These are phyloP conservation scores for Cornus controversa DNA, from an alignment of 148 eudicot genomes.

Conservation along the genomic window DNA sequence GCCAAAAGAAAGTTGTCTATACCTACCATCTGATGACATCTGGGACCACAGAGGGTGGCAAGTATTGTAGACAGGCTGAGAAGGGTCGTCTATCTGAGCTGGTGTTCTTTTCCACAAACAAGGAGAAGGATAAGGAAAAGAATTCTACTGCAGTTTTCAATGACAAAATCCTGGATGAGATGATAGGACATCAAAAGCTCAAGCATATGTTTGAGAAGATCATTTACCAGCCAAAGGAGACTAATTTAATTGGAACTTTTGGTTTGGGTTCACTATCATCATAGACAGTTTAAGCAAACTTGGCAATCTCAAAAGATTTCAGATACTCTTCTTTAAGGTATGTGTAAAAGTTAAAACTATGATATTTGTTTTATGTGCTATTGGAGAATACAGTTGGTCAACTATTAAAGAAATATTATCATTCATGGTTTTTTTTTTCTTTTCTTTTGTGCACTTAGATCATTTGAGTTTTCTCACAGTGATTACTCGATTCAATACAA, in stretches of 20 bases:
- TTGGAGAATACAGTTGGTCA: too few species aligned
- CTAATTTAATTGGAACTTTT: slow-evolving; percentile 25
- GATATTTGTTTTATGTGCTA: background rate
- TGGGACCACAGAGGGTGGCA: slow-evolving; percentile 35
- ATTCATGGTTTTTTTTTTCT: too few species aligned
- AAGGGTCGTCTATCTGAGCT: slow-evolving; percentile 46
- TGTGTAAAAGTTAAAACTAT: background rate
- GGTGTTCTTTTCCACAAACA: slow-evolving; percentile 32
- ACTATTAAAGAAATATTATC: too few species aligned
- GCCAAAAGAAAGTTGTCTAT: slow-evolving; percentile 50
- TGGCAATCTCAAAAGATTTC: background rate
- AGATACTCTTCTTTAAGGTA: background rate
- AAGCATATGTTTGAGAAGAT: slow-evolving; percentile 40
- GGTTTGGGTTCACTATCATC: background rate
- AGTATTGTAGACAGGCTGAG: slow-evolving; percentile 27
- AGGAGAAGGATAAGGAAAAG: slow-evolving; percentile 11
- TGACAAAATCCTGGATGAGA: slow-evolving; percentile 43
- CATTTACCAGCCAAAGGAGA: slow-evolving; percentile 34
- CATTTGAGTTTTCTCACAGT: too few species aligned
- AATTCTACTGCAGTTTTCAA: slow-evolving; percentile 14
- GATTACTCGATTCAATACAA: too few species aligned
- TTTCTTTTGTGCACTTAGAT: too few species aligned
- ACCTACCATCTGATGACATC: slow-evolving; percentile 50
- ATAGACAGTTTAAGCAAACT: background rate
- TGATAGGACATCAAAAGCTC: slow-evolving; percentile 30